Conservation (phyloP, 2,329 filamentous ascomycete genomes). For the Penicillium janthinellum region DNA sequence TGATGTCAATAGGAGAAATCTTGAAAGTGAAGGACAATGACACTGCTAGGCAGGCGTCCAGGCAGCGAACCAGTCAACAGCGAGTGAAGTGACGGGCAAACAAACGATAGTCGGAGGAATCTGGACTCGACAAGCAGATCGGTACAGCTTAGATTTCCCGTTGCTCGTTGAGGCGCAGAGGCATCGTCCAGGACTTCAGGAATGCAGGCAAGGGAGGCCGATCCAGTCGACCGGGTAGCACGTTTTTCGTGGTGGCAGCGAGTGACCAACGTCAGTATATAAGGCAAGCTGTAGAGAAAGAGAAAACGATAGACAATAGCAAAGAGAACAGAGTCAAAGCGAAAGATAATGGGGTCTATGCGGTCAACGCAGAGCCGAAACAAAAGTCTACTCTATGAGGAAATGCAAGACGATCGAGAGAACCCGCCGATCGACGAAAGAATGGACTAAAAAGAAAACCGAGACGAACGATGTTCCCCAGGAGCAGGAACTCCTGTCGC, state of each 20-base stretch:
- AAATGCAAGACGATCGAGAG: constrained; percentile 3
- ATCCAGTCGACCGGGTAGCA: not conserved
- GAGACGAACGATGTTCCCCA: constrained; percentile 12
- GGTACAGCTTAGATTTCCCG: constrained; percentile 6
- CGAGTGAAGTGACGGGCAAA: constrained; percentile 3
- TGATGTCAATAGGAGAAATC: not conserved
- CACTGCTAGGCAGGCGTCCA: not conserved
- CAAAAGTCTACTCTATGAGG: constrained; percentile 5
- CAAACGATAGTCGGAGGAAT: constrained; percentile 10
- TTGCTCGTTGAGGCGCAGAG: constrained; percentile 8
- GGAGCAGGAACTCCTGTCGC: constrained; percentile 7
- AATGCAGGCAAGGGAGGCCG: constrained; percentile 22
- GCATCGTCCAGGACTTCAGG: constrained; percentile 21
- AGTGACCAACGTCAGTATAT: not conserved
- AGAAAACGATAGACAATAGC: not conserved
- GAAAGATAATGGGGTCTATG: constrained; percentile 2
- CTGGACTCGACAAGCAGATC: constrained; percentile 5
- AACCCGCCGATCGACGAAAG: constrained; percentile 13
- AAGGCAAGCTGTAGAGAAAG: not conserved
- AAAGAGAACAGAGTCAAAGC: not conserved
- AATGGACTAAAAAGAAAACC: constrained; percentile 2
- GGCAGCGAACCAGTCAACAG: not conserved
- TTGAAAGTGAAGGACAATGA: constrained; percentile 4
- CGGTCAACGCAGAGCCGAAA: constrained; percentile 3
- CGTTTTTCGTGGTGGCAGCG: not conserved